Evolutionary conservation across 805 yeast genomes (phyloP), one percentile per base, ranked within the genome.

Genomic region (Metschnikowia gelsemii): DNA sequence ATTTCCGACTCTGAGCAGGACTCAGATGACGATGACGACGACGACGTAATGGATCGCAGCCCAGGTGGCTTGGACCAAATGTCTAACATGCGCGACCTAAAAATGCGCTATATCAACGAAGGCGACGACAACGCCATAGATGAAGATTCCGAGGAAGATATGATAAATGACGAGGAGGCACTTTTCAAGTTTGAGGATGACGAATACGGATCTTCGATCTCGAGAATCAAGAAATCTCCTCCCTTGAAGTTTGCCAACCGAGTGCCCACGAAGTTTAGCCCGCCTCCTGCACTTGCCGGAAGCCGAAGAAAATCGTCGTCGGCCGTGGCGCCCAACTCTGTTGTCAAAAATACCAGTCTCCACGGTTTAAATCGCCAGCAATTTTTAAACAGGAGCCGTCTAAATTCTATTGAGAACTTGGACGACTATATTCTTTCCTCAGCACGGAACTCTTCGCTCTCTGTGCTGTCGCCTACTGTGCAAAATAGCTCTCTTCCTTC

Each of bases 181-280:
- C 45, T 60, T 19, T 62, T 62, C 45, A 49, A 55, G 7, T 61
- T 61, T 37, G 66, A 62, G 25, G 58, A 59, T n/a, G 55, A 45
- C 33, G 40, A 28, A 3, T 35, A 29, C n/a, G 25, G 33, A 24
- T 18, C 32, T 16, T 21, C 38, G 22, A 35, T 27, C 18, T 8
- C 39, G 6, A 32, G 31, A 28, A 40, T 40, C 40, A 55, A 54
- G 42, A 50, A 48, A 30, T 54, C 66, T 3, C 70, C 68, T 6
- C 72, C 72, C 1, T 52, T 66, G 35, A 59, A 56, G 53, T 73
- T 66, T 52, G 79, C 73, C 50, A 70, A 58, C 53, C 64, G 64
- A 37, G 75, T 60, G 31, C 76, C 69, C 24, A 47, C 58, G 38
- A 69, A 64, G 41, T 44, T 63, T 27, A 61, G 65, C 41, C 68